phyloP scores from a whole-genome alignment of 2,329 filamentous ascomycete species.

The Chalara sp. region DNA sequence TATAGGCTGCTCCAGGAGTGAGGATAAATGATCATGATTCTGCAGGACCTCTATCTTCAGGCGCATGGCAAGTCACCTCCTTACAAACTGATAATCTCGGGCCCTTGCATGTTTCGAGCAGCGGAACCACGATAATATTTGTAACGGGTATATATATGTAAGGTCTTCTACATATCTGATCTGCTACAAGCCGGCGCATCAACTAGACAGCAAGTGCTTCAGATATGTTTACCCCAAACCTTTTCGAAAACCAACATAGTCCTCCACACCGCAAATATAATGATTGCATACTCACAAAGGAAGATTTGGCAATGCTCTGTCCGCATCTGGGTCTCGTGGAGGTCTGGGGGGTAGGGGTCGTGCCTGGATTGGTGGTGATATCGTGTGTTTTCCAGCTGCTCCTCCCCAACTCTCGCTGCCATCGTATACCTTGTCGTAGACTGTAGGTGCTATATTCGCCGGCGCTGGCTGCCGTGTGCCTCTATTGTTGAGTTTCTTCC shows the following conservation, averaged over 20 bases:
- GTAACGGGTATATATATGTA: too few species aligned
- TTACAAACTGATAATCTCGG: too few species aligned
- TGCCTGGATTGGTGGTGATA: too few species aligned
- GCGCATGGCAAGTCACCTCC: too few species aligned
- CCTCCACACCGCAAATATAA: neutral
- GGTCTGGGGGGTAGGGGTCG: conserved; percentile 8
- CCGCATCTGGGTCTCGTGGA: conserved; percentile 17
- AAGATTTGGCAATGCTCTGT: conserved; percentile 12
- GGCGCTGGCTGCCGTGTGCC: conserved; percentile 30
- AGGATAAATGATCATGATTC: neutral
- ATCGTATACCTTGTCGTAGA: conserved; percentile 32
- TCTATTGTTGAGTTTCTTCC: conserved; percentile 44
- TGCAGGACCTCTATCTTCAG: neutral
- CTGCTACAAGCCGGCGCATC: too few species aligned
- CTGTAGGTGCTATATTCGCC: conserved; percentile 36
- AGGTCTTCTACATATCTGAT: too few species aligned
- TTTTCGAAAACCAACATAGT: too few species aligned
- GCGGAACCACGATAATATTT: too few species aligned
- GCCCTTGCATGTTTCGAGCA: too few species aligned
- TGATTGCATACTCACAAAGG: conserved; percentile 16
- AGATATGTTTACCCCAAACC: too few species aligned
- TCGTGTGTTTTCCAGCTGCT: too few species aligned
- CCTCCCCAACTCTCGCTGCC: neutral
- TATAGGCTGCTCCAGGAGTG: neutral
- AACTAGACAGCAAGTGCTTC: too few species aligned